Evolutionary conservation across 1,284 basidiomycete species (phyloP).

Genomic region (Cerioporus squamosus): DNA sequence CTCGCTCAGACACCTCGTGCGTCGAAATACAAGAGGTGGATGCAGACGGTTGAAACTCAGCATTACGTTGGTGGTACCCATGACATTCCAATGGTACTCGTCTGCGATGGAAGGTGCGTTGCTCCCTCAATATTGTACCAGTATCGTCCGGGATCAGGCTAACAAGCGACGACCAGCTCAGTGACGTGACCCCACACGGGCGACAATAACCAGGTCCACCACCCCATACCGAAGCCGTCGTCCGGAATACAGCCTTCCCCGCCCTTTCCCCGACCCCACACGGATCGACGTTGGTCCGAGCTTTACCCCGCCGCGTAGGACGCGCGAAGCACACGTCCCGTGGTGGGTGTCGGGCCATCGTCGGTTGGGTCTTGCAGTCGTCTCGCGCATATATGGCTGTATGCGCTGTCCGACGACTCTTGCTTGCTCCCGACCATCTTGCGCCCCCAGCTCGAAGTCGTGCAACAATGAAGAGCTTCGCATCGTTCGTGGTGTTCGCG

Average conservation of each 20-base stretch:
- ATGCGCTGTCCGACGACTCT: background rate
- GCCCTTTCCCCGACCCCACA: conserved; percentile 7
- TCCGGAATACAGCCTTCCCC: conserved; percentile 9
- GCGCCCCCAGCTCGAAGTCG: background rate
- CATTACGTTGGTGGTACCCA: too few species aligned
- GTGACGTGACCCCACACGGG: background rate
- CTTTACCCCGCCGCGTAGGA: conserved; percentile 17
- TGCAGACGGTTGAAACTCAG: background rate
- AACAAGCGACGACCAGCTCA: background rate
- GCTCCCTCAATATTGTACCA: background rate
- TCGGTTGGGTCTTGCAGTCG: conserved; percentile 13
- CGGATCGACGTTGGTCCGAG: conserved; percentile 29
- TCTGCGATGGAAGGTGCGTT: too few species aligned
- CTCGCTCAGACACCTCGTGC: background rate
- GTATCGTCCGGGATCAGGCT: background rate
- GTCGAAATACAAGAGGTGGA: background rate
- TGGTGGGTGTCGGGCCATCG: conserved; percentile 20
- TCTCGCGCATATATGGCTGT: background rate
- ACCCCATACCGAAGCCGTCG: background rate
- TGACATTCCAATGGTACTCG: too few species aligned
- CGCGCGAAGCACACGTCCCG: conserved; percentile 6
- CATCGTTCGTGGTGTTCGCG: conserved; percentile 11
- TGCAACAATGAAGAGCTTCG: conserved; percentile 20
- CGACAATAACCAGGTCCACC: background rate
- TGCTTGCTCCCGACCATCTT: conserved; percentile 8